Base-by-base conservation (phyloP, 2,329 filamentous ascomycete species). In the Taxawa tesnikishii region DNA sequence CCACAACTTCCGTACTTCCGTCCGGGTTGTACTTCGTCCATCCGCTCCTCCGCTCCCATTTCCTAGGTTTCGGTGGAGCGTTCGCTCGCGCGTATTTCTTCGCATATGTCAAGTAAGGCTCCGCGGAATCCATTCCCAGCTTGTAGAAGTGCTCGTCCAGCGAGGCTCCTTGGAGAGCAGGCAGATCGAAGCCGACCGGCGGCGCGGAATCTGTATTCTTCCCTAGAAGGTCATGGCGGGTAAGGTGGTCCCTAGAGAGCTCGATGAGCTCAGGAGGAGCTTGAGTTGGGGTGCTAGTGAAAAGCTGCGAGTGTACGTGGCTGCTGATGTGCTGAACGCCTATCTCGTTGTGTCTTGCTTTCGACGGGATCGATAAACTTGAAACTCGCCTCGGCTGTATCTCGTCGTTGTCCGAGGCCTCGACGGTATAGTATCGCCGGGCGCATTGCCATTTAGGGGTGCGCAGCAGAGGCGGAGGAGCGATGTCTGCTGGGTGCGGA, bases 81-180 rank as follows among this genome's bases (percentile, higher is more conserved):
- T 69, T 68, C 1, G 63, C 66, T 40, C 61, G 61, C 1, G 81
- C 72, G 50, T 93, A 92, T 23, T 75, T 61, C 50, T 83, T 90
- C 1, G 88, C 82, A 40, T 75, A 61, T 5, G 63, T 65, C 27
- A 96, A 56, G 47, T 82, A 94, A 0, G 90, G 88, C 44, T 94
- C 83, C 4, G 85, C 83, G 26, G 79, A 77, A 53, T 94, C 84
- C 52, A 79, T 68, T 15, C 88, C 92, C 7, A 98, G 70, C 51
- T 75, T 85, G 59, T 84, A 68, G 50, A 98, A 98, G 58, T 98
- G 92, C 53, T 96, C 87, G 53, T 98, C 90, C 8, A 98, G 65
- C 0, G 80, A 83, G 17, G 69, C 53, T 10, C 90, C 90, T 38
- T 85, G 79, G 1, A 98, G 67, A 1, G 65, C 56, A 0, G 90